Evolutionary conservation across 1,139 yeast species (phyloP).

Genomic region (Kodamaea ohmeri): DNA sequence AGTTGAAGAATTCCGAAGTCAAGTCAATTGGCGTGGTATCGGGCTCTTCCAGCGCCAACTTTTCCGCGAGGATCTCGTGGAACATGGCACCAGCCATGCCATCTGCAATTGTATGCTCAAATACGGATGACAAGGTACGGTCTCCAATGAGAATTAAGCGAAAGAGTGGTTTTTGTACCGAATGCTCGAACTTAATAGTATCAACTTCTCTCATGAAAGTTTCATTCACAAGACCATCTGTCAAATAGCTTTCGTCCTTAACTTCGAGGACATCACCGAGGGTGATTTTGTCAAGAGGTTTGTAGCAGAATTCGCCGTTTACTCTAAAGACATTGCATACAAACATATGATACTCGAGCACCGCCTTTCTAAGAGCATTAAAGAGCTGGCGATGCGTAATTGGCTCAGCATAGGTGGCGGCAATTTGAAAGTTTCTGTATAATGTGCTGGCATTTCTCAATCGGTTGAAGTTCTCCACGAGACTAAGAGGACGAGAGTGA

Average conservation of each 20-base stretch:
- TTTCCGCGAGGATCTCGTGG: constrained; percentile 36
- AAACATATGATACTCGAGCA: constrained; percentile 36
- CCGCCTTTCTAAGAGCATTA: constrained; percentile 31
- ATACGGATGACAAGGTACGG: constrained; percentile 25
- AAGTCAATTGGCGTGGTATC: constrained; percentile 16
- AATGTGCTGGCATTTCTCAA: constrained; percentile 30
- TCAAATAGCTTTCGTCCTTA: constrained; percentile 15
- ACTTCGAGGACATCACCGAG: constrained; percentile 28
- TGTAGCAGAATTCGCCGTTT: constrained; percentile 14
- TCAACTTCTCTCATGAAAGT: constrained; percentile 27
- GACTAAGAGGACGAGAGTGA: constrained; percentile 24
- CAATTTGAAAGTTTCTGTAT: constrained; percentile 35
- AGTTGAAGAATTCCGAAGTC: constrained; percentile 15
- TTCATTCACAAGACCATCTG: constrained; percentile 25
- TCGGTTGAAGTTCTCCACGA: constrained; percentile 37
- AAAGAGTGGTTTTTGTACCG: constrained; percentile 31
- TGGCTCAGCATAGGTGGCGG: constrained; percentile 30
- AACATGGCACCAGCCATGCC: constrained; percentile 41
- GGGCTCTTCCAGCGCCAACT: constrained; percentile 15
- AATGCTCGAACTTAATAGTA: constrained; percentile 23
- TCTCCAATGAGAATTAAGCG: constrained; percentile 26
- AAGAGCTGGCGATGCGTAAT: constrained; percentile 17
- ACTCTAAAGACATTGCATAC: constrained; percentile 30
- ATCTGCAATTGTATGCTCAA: constrained; percentile 45
- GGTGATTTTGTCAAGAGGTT: constrained; percentile 23